A percentile compares a stretch with the other conserved stretches of the same genome.
phyloP scores from a whole-genome alignment of 352 stramenopile genomes.

The Phytophthora macrochlamydospora region DNA sequence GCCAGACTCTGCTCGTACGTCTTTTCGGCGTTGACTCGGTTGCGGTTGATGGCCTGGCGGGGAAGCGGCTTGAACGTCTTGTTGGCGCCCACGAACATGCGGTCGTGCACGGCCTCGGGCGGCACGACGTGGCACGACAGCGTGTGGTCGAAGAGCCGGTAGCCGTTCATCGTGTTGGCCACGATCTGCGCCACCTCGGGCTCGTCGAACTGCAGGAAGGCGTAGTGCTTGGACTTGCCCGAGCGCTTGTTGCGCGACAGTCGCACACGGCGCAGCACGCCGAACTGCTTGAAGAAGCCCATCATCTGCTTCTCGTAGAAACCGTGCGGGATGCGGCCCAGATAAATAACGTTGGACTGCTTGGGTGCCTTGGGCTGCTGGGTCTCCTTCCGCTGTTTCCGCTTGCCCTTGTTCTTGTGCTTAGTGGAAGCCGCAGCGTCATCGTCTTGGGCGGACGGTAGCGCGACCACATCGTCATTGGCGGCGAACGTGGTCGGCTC shows the following conservation, averaged over 20 bases:
- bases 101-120: conserved; percentile 84
- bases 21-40: conserved; percentile 80
- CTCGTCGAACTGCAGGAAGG: conserved; percentile 96
- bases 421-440: conserved; percentile 27
- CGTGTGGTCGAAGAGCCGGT: conserved; percentile 94
- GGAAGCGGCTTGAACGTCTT: conserved; percentile 82
- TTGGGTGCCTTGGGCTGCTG: conserved; percentile 34
- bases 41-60: conserved; percentile 71
- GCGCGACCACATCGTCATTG: conserved; percentile 65
- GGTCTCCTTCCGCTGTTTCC: conserved; percentile 44
- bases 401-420: conserved; percentile 49
- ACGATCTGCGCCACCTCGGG: conserved; percentile 93
- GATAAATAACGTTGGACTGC: conserved; percentile 94
- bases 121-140: conserved; percentile 94
- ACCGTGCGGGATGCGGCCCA: conserved; percentile 95
- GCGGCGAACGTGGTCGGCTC: conserved; percentile 41
- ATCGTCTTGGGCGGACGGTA: conserved; percentile 33
- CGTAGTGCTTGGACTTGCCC: conserved; percentile 95
- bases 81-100: conserved; percentile 89
- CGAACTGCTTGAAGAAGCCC: conserved; percentile 97
- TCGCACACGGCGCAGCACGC: conserved; percentile 89
- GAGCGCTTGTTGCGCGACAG: conserved; percentile 95
- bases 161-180: conserved; percentile 95
- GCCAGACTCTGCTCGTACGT: conserved; percentile 75
- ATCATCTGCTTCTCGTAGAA: conserved; percentile 97